Percentiles rank a stretch among this genome's conserved stretches.
phyloP scores from a whole-genome alignment of 305 asterid species.

The Salvia sclarea region DNA sequence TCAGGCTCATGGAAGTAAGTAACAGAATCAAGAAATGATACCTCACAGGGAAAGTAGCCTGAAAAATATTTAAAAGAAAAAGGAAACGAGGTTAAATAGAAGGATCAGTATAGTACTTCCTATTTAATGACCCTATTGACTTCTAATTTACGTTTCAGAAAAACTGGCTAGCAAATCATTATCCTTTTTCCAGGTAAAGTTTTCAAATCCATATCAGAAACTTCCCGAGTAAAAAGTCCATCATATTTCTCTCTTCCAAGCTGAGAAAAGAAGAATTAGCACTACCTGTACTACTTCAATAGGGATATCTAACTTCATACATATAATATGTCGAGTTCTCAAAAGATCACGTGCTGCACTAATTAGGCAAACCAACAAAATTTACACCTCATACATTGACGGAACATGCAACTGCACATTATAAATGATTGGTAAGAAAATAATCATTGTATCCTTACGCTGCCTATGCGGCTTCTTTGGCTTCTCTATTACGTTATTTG shows the following conservation, averaged over 20 bases:
- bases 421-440: constrained; percentile 16
- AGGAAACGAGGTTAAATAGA: constrained; percentile 26
- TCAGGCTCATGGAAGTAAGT: constrained; percentile 68
- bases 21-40: constrained; percentile 64
- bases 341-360: constrained; percentile 1
- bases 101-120: constrained; percentile 11
- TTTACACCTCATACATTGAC: neutral
- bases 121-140: neutral
- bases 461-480: constrained; percentile 57
- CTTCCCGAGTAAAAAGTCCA: neutral
- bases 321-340: constrained; percentile 3
- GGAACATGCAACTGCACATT: constrained; percentile 15
- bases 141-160: neutral
- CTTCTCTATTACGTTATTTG: constrained; percentile 31
- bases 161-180: neutral
- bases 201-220: constrained; percentile 7
- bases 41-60: constrained; percentile 82
- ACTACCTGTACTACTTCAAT: neutral
- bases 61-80: constrained; percentile 27
- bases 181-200: constrained; percentile 3
- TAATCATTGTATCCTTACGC: constrained; percentile 50
- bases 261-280: neutral
- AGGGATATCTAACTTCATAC: constrained; percentile 1
- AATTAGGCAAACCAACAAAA: neutral
- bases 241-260: neutral